Base-by-base conservation (phyloP, 2,329 filamentous ascomycete genomes). In the Xylariaceae sp. region DNA sequence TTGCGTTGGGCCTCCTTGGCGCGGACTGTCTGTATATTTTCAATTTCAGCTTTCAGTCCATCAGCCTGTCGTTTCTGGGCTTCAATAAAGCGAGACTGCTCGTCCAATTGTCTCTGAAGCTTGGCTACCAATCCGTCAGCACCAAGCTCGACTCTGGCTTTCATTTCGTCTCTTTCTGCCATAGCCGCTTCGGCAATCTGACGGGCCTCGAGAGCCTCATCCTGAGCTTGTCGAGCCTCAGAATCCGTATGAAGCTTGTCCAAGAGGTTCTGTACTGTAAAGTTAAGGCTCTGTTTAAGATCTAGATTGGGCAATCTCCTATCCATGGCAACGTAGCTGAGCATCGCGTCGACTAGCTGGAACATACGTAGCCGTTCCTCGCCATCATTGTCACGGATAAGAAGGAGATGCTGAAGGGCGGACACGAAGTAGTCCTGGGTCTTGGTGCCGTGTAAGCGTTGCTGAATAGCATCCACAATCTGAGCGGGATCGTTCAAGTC, bases 281-380 rank as follows among this genome's bases (percentile, higher is more conserved):
- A 97, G 74, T 96, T 97, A 65, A 99, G 83, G 71, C 92, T 96
- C 74, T 97, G 93, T 78, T 97, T 97, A 61, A 99, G 83, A 73
- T 99, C 94, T 86, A 97, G 93, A 74, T 99, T 93, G 45, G 94
- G 94, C 65, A 97, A 76, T 64, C 94, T 84, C 71, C 94, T 85
- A 74, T 99, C 94, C 93, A 99, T 99, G 68, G 93, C 93, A 63
- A 99, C 93, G 74, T 97, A 97, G 75, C 92, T 96, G 66, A 99
- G 85, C 92, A 97, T 97, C n/a, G 90, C 88, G 75, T 99, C 94
- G 34, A 97, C 92, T 34, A 99, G 84, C 78, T 97, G 94, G 76
- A 97, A 99, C 88, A 97, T 94, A 53, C 91, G 87, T 62, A 97
- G 77, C 11, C 92, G 86, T 74, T 99, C 94, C 72, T 97, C 94